phyloP scores from a whole-genome alignment of 192 early-diverging fungal species.

The Jimgerdemannia lactiflua region DNA sequence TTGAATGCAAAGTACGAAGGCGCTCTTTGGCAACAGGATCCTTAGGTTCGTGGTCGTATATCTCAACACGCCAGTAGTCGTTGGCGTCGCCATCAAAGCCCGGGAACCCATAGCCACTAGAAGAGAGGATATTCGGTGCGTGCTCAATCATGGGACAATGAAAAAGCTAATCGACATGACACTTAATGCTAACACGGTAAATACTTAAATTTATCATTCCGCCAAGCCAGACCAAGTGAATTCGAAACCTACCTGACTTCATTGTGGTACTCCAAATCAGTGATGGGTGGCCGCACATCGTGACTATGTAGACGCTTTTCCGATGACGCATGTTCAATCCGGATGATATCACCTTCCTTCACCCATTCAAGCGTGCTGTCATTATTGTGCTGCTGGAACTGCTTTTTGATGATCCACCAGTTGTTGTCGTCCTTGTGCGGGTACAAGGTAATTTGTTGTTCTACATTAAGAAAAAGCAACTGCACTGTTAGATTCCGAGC shows the following conservation, averaged over 20 bases:
- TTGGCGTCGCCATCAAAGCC: constrained; percentile 85
- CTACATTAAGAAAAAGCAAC: constrained; percentile 13
- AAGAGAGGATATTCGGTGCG: too few relatives aligned
- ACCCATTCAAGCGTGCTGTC: constrained; percentile 51
- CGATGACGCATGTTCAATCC: constrained; percentile 64
- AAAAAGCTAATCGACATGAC: too few relatives aligned
- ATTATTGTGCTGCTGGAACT: constrained; percentile 28
- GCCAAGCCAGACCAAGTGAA: neutral
- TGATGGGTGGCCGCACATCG: constrained; percentile 62
- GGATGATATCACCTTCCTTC: constrained; percentile 72
- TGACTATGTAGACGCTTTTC: constrained; percentile 70
- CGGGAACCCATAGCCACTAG: constrained; percentile 63
- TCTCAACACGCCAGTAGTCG: constrained; percentile 88
- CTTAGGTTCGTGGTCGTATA: constrained; percentile 52
- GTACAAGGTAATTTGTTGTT: constrained; percentile 80
- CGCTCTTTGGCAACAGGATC: constrained; percentile 45
- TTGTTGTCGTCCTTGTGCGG: constrained; percentile 91
- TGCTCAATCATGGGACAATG: too few relatives aligned
- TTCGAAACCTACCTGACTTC: constrained; percentile 53
- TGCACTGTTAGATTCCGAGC: too few relatives aligned
- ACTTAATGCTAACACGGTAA: too few relatives aligned
- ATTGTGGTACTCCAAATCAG: constrained; percentile 70
- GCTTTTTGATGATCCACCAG: constrained; percentile 66
- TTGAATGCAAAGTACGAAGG: constrained; percentile 59
- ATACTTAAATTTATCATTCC: too few relatives aligned